Evolutionary conservation across 2,329 filamentous ascomycete species (phyloP).

Genomic region (Pseudogymnoascus sp.): DNA sequence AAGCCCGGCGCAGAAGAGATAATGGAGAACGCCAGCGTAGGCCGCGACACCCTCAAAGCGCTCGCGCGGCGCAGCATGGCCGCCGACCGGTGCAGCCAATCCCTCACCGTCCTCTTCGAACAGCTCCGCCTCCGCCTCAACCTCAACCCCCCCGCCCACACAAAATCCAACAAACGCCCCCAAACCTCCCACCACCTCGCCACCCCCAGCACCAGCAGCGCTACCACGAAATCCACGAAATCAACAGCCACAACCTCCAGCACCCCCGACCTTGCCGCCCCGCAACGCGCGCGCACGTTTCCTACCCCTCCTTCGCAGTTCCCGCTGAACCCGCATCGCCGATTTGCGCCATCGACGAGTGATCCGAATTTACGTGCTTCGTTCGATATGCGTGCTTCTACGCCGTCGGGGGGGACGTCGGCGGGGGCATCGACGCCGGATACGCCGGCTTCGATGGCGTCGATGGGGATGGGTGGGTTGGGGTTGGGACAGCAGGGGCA

Average conservation of each 20-base stretch:
- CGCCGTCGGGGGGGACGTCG: neutral
- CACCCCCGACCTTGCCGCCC: neutral
- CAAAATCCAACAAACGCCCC: neutral
- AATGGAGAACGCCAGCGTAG: slow-evolving; percentile 74
- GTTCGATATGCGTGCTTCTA: neutral
- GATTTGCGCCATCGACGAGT: neutral
- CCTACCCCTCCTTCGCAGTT: neutral
- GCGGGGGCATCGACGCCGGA: neutral
- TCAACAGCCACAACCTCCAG: neutral
- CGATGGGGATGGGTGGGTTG: neutral
- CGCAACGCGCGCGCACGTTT: neutral
- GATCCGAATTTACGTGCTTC: neutral
- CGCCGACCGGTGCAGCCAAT: slow-evolving; percentile 68
- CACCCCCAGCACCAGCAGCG: neutral
- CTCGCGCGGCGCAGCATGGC: slow-evolving; percentile 79
- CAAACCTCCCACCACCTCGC: neutral
- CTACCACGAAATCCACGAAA: neutral
- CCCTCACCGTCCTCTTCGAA: slow-evolving; percentile 11
- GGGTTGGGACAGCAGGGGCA: neutral
- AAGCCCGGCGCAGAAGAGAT: slow-evolving; percentile 69
- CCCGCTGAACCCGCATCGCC: neutral
- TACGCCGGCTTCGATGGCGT: neutral
- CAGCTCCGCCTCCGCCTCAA: neutral
- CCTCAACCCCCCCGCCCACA: neutral
- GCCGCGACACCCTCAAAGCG: slow-evolving; percentile 70